phyloP scores from a whole-genome alignment of 2,329 filamentous ascomycete genomes.

The Colletotrichum coccodes region DNA sequence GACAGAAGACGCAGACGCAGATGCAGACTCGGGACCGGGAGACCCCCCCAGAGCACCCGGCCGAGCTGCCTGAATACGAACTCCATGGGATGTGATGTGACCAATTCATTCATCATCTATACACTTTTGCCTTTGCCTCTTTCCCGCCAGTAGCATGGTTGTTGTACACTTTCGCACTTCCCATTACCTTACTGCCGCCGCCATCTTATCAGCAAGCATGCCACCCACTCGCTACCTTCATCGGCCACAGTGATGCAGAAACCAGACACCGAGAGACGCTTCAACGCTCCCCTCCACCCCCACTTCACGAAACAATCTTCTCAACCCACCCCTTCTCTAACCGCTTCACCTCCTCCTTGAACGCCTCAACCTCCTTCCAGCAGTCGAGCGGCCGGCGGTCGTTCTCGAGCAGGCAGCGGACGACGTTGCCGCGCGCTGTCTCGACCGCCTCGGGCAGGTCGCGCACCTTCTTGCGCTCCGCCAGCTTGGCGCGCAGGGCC shows the following conservation, averaged over 20 bases:
- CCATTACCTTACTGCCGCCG: neutral
- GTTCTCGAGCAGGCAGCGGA: slow-evolving; percentile 83
- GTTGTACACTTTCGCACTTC: slow-evolving; percentile 41
- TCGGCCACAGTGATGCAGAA: slow-evolving; percentile 27
- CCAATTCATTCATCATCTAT: slow-evolving; percentile 31
- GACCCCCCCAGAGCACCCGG: neutral
- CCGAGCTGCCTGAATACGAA: slow-evolving; percentile 16
- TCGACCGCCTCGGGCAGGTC: slow-evolving; percentile 78
- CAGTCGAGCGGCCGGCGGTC: slow-evolving; percentile 92
- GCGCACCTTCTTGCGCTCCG: slow-evolving; percentile 72
- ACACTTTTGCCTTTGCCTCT: slow-evolving; percentile 14
- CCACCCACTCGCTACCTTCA: neutral
- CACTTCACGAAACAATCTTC: slow-evolving; percentile 69
- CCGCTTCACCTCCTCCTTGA: slow-evolving; percentile 88
- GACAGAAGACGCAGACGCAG: neutral
- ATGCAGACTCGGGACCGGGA: neutral
- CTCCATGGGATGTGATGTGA: slow-evolving; percentile 16
- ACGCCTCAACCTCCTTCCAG: slow-evolving; percentile 91
- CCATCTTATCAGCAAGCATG: neutral
- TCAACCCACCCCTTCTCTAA: slow-evolving; percentile 91
- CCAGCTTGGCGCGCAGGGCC: slow-evolving; percentile 67
- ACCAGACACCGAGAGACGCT: neutral
- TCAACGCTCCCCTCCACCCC: neutral
- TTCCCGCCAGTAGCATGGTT: slow-evolving; percentile 40
- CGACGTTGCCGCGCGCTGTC: slow-evolving; percentile 78